Base-by-base conservation (phyloP, 805 yeast species). In the Metschnikowia picachoensis region DNA sequence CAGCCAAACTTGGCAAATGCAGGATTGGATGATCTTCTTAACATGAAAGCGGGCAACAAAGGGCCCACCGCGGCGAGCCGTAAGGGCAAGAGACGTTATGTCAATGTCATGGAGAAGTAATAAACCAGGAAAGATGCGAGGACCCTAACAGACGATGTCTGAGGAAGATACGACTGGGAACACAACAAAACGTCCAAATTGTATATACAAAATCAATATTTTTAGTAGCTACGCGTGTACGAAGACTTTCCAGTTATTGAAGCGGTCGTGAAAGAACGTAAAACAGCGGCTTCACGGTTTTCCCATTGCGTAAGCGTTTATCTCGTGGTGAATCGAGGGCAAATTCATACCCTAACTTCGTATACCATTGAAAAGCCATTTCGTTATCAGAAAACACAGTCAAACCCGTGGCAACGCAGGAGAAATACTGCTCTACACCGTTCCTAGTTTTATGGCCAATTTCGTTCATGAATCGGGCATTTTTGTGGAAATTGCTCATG, bases 361-460 rank as follows among this genome's bases (percentile, higher is more conserved):
- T 33, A 53, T 80, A 80, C 74, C 82, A 77, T 0, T 53, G 43
- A 14, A 67, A 46, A 0, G 82, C 83, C 2, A 48, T 55, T 5
- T 15, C 17, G 51, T 80, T 80, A 14, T 65, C 70, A 25, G 74
- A 50, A 52, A 80, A 80, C 1, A 79, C 85, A 1, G 85, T 80
- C 34, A 80, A 59, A 3, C 70, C 57, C 0, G 70, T 64, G 3
- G 71, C 77, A 9, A 39, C 38, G 25, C 46, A 46, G 8, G 33
- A 31, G 14, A 63, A 52, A 35, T 46, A 38, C 4, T n/a, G 17
- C 17, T n/a, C 11, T 20, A 20, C 25, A 20, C 25, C 25, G 25
- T 30, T 30, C 32, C 32, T 12, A 13, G 37, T 6, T 16, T 14
- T 35, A 16, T 35, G 16, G 11, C n/a, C 27, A 12, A 27, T 3